Evolutionary conservation across 1,139 yeast species (phyloP).

Genomic region (Blastobotrys arbuscula): DNA sequence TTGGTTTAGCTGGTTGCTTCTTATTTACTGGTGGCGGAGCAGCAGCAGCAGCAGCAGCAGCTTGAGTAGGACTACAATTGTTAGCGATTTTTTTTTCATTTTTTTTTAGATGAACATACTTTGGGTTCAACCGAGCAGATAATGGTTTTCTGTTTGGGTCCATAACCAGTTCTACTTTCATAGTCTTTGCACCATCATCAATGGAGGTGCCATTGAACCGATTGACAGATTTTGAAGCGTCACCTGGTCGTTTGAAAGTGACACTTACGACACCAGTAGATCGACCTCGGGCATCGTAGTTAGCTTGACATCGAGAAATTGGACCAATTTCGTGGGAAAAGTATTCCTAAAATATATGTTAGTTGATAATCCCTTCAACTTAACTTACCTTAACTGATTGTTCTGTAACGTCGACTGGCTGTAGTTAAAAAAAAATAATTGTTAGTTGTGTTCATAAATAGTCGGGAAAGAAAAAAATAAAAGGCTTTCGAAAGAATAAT

Average conservation of each 20-base stretch:
- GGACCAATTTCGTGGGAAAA: conserved; percentile 86
- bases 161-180: conserved; percentile 78
- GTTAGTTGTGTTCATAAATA: neutral
- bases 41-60: conserved; percentile 22
- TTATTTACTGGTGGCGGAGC: conserved; percentile 12
- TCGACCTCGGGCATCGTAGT: conserved; percentile 83
- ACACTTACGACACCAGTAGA: conserved; percentile 91
- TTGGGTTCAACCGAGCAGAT: conserved; percentile 63
- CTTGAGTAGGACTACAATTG: conserved; percentile 12
- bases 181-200: conserved; percentile 74
- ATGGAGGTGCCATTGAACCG: conserved; percentile 90
- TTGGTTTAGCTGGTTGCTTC: conserved; percentile 12
- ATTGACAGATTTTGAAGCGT: conserved; percentile 73
- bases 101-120: conserved; percentile 30
- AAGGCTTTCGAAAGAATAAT: conserved; percentile 7
- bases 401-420: conserved; percentile 35
- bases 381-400: conserved; percentile 34
- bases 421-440: conserved; percentile 6
- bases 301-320: conserved; percentile 61
- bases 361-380: neutral
- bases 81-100: neutral
- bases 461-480: conserved; percentile 1
- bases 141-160: conserved; percentile 81
- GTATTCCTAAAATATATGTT: conserved; percentile 56
- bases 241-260: conserved; percentile 59